A percentile compares a stretch with the other conserved stretches of the same genome.
phyloP scores from a whole-genome alignment of 129 eudicot species.

The Flaveria bidentis region DNA sequence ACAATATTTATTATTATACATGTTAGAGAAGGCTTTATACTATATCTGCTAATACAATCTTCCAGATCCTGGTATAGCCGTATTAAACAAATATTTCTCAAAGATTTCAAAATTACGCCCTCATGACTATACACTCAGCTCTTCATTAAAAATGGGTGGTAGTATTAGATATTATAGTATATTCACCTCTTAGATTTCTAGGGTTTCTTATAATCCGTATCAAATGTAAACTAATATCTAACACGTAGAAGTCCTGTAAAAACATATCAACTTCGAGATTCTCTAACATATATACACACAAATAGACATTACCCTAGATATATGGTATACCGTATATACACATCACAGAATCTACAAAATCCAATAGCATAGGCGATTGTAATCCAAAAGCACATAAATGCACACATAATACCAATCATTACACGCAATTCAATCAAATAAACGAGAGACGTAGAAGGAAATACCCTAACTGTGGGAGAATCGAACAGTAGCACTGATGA shows the following conservation, averaged over 20 bases:
- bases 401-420: background rate
- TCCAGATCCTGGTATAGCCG: background rate
- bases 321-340: too few species aligned
- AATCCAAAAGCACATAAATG: background rate
- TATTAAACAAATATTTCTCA: background rate
- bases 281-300: background rate
- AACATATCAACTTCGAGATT: background rate
- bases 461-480: conserved; percentile 18
- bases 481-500: too few species aligned
- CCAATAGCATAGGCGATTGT: background rate
- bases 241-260: background rate
- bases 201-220: too few species aligned
- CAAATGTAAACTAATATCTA: too few species aligned
- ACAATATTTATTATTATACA: too few species aligned
- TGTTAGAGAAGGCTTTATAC: background rate
- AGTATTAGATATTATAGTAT: too few species aligned
- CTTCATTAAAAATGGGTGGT: background rate
- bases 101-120: background rate
- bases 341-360: background rate
- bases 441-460: conserved; percentile 10
- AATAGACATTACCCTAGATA: conserved; percentile 21
- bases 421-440: background rate
- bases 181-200: too few species aligned
- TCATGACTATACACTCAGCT: background rate
- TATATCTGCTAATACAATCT: background rate